A percentile compares a stretch with the other conserved stretches of the same genome.
phyloP scores from a whole-genome alignment of 2,329 filamentous ascomycete species.

The Diaporthe vexans region DNA sequence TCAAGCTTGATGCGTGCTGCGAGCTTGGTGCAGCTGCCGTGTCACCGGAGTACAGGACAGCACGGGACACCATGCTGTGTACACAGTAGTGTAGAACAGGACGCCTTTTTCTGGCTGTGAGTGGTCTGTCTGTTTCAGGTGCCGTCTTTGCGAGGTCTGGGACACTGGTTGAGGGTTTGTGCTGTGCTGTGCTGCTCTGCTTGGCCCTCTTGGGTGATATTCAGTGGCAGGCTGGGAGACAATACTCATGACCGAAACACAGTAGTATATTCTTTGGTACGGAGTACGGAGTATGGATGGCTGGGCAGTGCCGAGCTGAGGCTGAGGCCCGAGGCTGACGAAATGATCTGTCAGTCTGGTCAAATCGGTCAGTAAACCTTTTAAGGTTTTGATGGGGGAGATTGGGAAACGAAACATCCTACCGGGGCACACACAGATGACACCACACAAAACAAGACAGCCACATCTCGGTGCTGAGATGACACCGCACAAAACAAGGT shows the following conservation, averaged over 20 bases:
- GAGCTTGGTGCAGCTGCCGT: background rate
- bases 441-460: slow-evolving; percentile 6
- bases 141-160: background rate
- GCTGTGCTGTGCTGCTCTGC: background rate
- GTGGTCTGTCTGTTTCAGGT: background rate
- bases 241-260: too few species aligned
- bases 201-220: slow-evolving; percentile 10
- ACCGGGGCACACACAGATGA: background rate
- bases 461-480: background rate
- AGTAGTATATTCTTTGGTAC: too few species aligned
- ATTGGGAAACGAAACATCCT: slow-evolving; percentile 1
- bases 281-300: background rate
- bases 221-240: too few species aligned
- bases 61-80: too few species aligned
- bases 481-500: background rate
- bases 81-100: too few species aligned
- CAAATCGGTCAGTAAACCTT: background rate
- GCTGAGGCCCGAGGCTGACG: slow-evolving; percentile 9
- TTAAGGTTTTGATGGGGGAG: background rate
- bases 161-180: background rate
- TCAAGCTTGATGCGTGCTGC: background rate
- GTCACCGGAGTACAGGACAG: background rate
- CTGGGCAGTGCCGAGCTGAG: slow-evolving; percentile 13
- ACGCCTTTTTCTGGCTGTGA: too few species aligned
- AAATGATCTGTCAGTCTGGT: slow-evolving; percentile 16